Evolutionary conservation across 2,329 filamentous ascomycete genomes (phyloP).

Genomic region (Penicillium psychrosexuale): DNA sequence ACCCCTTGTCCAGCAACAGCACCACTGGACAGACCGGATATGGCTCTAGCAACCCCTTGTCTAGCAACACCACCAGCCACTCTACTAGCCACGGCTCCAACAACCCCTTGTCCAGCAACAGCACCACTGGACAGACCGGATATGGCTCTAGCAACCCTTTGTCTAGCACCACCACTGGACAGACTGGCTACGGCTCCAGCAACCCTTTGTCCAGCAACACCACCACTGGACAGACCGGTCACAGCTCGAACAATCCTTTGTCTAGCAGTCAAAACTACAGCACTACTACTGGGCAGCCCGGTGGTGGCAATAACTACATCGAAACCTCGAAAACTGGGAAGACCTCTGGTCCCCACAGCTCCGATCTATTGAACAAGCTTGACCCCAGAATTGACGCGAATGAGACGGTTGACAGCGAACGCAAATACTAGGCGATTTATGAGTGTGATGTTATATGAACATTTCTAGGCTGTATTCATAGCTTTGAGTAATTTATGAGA

Average conservation of each 20-base stretch:
- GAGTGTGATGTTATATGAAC: background rate
- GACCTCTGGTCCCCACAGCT: conserved; percentile 42
- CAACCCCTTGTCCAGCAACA: background rate
- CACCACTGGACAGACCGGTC: background rate
- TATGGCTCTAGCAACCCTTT: background rate
- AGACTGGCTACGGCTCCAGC: background rate
- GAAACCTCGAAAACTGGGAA: conserved; percentile 5
- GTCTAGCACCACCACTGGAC: background rate
- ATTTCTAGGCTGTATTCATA: background rate
- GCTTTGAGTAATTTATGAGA: background rate
- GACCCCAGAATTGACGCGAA: conserved; percentile 18
- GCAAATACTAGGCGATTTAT: conserved; percentile 10
- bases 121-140: background rate
- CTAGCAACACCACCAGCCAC: background rate
- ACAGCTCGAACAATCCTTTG: background rate
- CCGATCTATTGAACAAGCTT: conserved; percentile 46
- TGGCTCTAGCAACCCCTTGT: background rate
- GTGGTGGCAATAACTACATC: conserved; percentile 18
- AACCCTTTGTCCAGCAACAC: conserved; percentile 1
- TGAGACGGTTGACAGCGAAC: conserved; percentile 7
- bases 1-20: background rate
- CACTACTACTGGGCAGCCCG: background rate
- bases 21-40: background rate
- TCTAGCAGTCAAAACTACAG: conserved; percentile 1
- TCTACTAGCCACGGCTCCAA: background rate